phyloP scores from a whole-genome alignment of 2,329 filamentous ascomycete species.

The Penicillium hordei region DNA sequence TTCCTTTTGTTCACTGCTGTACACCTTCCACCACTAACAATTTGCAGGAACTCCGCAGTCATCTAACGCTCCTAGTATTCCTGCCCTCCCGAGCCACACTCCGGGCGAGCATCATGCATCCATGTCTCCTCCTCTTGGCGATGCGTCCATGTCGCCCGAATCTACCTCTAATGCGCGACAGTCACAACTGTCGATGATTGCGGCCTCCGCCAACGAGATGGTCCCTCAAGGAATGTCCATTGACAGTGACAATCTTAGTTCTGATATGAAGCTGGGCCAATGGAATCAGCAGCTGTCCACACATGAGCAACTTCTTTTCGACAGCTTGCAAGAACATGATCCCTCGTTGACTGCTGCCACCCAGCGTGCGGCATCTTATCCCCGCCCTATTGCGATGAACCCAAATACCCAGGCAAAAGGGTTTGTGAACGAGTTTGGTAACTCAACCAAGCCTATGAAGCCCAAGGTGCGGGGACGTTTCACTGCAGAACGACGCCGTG shows the following conservation, averaged over 20 bases:
- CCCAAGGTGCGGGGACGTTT: conserved; percentile 57
- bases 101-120: conserved; percentile 34
- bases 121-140: conserved; percentile 36
- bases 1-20: background rate
- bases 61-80: conserved; percentile 32
- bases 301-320: conserved; percentile 42
- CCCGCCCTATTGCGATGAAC: conserved; percentile 46
- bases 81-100: conserved; percentile 34
- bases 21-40: conserved; percentile 15
- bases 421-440: conserved; percentile 43
- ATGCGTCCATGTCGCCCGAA: conserved; percentile 38
- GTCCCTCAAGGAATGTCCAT: conserved; percentile 41
- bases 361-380: conserved; percentile 41
- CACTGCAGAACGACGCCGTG: conserved; percentile 55
- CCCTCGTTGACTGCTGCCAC: conserved; percentile 40
- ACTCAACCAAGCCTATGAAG: conserved; percentile 45
- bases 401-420: conserved; percentile 41
- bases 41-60: conserved; percentile 31
- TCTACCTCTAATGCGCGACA: conserved; percentile 40
- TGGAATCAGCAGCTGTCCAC: conserved; percentile 41
- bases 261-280: conserved; percentile 33
- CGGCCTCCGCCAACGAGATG: conserved; percentile 49
- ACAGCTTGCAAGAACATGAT: conserved; percentile 43
- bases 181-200: conserved; percentile 48
- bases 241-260: conserved; percentile 33